Evolutionary conservation across 148 eudicot species (phyloP).

Genomic region (Camellia granthamiana): DNA sequence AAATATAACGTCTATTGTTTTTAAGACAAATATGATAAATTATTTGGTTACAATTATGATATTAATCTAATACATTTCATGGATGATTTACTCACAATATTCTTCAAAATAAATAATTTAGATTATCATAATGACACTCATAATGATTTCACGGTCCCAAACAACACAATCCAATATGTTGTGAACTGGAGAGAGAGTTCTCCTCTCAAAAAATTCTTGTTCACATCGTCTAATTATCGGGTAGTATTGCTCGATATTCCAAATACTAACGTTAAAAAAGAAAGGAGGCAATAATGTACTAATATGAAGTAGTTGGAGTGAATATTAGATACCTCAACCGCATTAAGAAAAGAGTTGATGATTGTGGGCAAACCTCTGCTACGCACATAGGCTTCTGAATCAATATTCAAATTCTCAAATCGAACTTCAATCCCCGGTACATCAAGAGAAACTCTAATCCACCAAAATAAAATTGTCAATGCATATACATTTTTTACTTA

Average conservation of each 20-base stretch:
- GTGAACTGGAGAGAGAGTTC: no score
- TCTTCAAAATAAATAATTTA: no score
- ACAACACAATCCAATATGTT: no score
- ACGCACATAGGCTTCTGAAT: slow-evolving; percentile 48
- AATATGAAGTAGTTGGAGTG: background rate
- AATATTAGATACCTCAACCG: slow-evolving; percentile 30
- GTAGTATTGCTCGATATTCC: background rate
- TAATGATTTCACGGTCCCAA: no score
- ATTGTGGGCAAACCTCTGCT: slow-evolving; percentile 54
- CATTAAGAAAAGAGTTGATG: slow-evolving; percentile 35
- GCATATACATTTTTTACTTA: background rate
- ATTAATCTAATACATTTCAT: no score
- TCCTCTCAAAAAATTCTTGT: no score
- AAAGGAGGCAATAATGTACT: background rate
- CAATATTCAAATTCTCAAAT: slow-evolving; percentile 49
- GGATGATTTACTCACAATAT: no score
- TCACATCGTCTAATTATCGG: no score
- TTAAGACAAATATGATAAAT: no score
- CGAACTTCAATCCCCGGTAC: slow-evolving; percentile 61
- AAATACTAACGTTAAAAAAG: background rate
- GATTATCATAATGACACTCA: no score
- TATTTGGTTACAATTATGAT: no score
- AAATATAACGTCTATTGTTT: no score
- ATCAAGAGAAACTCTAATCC: slow-evolving; percentile 52
- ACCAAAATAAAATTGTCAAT: background rate